Evolutionary conservation across 2,329 filamentous ascomycete species (phyloP).

Genomic region (Colletotrichum tropicicola): DNA sequence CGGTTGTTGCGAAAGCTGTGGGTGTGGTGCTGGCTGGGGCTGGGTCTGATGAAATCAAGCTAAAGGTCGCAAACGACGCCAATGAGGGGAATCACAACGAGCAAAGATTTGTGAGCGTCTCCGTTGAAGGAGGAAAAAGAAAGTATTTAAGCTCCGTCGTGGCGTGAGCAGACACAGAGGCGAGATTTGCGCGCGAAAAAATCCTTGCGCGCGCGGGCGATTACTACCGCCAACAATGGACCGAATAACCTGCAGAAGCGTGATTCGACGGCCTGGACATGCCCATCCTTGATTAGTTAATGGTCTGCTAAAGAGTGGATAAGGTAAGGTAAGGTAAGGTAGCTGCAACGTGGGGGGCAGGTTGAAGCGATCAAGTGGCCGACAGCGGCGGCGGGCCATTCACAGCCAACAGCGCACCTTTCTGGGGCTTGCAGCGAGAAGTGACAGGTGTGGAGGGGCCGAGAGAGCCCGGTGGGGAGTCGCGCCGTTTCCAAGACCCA

Average conservation of each 20-base stretch:
- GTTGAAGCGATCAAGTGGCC: conserved; percentile 8
- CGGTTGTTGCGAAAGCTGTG: neutral
- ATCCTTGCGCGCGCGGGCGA: conserved; percentile 7
- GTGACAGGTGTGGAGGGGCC: conserved; percentile 1
- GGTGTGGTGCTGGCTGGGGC: neutral
- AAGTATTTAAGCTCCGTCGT: neutral
- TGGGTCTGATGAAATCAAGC: too few relatives aligned
- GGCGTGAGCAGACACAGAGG: conserved; percentile 13
- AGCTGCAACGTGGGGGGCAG: too few relatives aligned
- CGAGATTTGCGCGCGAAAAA: conserved; percentile 22
- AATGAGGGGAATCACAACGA: neutral
- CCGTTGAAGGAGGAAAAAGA: neutral
- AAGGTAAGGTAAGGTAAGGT: too few relatives aligned
- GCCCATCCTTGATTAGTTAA: conserved; percentile 6
- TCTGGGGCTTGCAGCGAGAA: neutral
- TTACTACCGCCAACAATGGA: neutral
- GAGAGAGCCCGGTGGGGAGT: conserved; percentile 12
- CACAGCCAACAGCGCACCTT: too few relatives aligned
- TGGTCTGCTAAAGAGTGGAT: conserved; percentile 19
- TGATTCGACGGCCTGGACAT: conserved; percentile 5
- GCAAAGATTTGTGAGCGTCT: neutral
- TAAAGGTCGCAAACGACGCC: neutral
- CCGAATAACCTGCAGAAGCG: neutral
- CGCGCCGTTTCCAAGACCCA: neutral
- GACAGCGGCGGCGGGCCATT: conserved; percentile 4